Percentiles rank a stretch among this genome's conserved stretches.
Evolutionary conservation across 495 filamentous ascomycete species (phyloP).

Genomic region (Penicillium daleae): DNA sequence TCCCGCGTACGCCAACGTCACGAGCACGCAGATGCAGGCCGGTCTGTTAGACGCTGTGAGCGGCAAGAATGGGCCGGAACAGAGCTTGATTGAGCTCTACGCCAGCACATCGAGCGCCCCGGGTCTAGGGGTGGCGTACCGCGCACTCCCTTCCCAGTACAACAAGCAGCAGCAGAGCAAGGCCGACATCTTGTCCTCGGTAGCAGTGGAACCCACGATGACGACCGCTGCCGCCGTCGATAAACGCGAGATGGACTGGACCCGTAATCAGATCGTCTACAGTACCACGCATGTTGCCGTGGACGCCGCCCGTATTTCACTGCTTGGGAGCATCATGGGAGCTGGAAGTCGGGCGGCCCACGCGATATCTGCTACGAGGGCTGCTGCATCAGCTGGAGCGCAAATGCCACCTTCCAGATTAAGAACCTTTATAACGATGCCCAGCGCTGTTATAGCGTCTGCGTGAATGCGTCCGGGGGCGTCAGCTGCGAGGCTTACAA

Average conservation of each 20-base stretch:
- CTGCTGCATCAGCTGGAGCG: conserved; percentile 1
- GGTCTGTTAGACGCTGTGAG: neutral
- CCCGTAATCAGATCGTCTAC: neutral
- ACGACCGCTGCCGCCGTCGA: neutral
- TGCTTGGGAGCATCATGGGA: neutral
- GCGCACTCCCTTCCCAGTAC: neutral
- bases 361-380: neutral
- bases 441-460: conserved; percentile 2
- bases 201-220: neutral
- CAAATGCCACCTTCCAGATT: neutral
- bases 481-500: conserved; percentile 1
- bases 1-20: neutral
- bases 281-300: neutral
- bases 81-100: neutral
- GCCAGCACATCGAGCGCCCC: conserved; percentile 3
- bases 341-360: conserved; percentile 1
- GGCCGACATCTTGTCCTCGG: neutral
- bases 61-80: neutral
- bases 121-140: neutral
- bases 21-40: neutral
- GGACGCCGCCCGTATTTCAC: neutral
- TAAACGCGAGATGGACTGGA: neutral
- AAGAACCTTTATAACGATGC: neutral
- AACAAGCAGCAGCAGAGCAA: neutral
- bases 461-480: neutral